These are phyloP conservation scores for Flaveria brownii DNA, from an alignment of 129 eudicot species.

Conservation along the genomic window DNA sequence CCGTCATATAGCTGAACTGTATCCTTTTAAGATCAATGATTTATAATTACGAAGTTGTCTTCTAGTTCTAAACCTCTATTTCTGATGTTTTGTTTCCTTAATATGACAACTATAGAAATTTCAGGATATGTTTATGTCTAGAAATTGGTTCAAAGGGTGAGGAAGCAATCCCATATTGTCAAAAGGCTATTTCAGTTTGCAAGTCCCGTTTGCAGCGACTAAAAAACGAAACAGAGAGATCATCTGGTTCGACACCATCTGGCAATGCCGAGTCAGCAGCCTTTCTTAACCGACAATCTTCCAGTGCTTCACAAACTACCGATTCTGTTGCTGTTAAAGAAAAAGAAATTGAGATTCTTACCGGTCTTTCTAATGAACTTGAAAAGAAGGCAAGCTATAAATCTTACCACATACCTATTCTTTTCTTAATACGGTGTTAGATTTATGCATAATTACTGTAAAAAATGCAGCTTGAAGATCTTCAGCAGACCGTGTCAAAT, in stretches of 20 bases:
- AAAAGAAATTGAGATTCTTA: constrained; percentile 75
- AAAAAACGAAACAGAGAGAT: constrained; percentile 48
- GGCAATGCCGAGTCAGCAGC: constrained; percentile 34
- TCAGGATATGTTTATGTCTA: constrained; percentile 84
- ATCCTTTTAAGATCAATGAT: constrained; percentile 55
- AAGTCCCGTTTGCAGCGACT: constrained; percentile 81
- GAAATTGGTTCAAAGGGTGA: constrained; percentile 75
- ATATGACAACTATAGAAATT: constrained; percentile 58
- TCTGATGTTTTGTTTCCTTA: constrained; percentile 37
- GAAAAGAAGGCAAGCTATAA: constrained; percentile 74
- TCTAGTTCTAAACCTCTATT: neutral
- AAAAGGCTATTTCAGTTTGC: constrained; percentile 84
- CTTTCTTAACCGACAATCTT: constrained; percentile 47
- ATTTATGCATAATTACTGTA: constrained; percentile 18
- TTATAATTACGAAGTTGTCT: neutral
- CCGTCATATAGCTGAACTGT: constrained; percentile 88
- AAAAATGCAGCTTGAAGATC: constrained; percentile 85
- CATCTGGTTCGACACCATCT: constrained; percentile 36
- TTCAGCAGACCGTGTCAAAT: constrained; percentile 73
- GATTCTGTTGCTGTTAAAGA: constrained; percentile 55
- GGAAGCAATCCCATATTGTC: constrained; percentile 93
- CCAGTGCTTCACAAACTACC: constrained; percentile 43
- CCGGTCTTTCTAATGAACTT: constrained; percentile 69
- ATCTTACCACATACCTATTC: neutral
- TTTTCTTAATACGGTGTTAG: neutral